These are phyloP conservation scores for Dicorynia guianensis DNA, from an alignment of 306 rosid genomes.

Conservation along the genomic window DNA sequence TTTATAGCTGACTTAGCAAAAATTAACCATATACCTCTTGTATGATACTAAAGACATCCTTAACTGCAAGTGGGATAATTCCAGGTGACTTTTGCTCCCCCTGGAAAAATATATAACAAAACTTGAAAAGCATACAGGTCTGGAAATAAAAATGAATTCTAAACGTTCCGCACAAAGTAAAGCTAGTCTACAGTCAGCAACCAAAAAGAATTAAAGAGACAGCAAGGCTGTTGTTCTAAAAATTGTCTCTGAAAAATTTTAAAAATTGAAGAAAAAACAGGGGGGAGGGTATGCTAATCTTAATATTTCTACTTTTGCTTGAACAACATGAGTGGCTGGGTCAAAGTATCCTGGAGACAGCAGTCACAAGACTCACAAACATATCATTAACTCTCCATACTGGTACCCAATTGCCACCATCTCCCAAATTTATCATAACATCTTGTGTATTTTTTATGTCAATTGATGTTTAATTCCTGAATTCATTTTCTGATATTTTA, in stretches of 20 bases:
- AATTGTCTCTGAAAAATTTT: not conserved
- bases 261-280: not conserved
- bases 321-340: too few species aligned
- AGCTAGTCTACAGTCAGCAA: conserved; percentile 13
- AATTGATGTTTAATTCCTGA: too few species aligned
- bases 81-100: conserved; percentile 98
- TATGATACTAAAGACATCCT: conserved; percentile 87
- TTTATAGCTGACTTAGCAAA: conserved; percentile 2
- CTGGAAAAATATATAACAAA: conserved; percentile 49
- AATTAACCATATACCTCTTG: conserved; percentile 68
- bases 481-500: too few species aligned
- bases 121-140: conserved; percentile 1
- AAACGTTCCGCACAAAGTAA: not conserved
- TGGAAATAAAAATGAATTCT: conserved; percentile 1
- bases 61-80: conserved; percentile 83
- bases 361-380: too few species aligned
- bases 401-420: too few species aligned
- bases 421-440: too few species aligned
- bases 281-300: not conserved
- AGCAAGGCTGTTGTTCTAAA: conserved; percentile 15
- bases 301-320: not conserved
- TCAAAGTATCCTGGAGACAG: too few species aligned
- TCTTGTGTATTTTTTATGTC: too few species aligned
- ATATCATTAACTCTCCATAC: too few species aligned
- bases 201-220: conserved; percentile 6